A percentile compares a stretch with the other conserved stretches of the same genome.
Conservation (phyloP, 768 basidiomycete genomes). For the Agrocybe pediades region DNA sequence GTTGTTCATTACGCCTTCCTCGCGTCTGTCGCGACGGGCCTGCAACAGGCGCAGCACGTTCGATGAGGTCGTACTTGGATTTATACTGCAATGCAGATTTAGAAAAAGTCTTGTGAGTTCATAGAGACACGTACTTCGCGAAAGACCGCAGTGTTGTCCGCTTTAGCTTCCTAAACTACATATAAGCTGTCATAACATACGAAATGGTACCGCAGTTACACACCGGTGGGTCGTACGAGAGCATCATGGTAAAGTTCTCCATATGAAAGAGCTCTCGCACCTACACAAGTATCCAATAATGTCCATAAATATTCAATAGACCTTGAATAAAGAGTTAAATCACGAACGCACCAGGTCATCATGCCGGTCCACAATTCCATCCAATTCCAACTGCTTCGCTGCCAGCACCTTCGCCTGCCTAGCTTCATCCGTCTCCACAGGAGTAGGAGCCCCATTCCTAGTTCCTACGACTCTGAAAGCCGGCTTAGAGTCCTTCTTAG, state of each 20-base stretch:
- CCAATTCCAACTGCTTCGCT: slow-evolving; percentile 61
- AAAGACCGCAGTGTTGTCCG: slow-evolving; percentile 73
- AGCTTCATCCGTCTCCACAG: slow-evolving; percentile 27
- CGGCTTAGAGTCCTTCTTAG: slow-evolving; percentile 14
- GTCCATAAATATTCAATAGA: slow-evolving; percentile 2
- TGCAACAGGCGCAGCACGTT: slow-evolving; percentile 40
- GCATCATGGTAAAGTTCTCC: slow-evolving; percentile 75
- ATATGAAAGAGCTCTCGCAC: slow-evolving; percentile 90
- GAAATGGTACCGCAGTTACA: slow-evolving; percentile 19
- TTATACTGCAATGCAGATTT: slow-evolving; percentile 50
- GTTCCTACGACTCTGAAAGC: background rate
- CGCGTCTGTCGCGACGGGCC: slow-evolving; percentile 63
- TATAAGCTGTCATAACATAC: slow-evolving; percentile 8
- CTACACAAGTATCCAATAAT: slow-evolving; percentile 33
- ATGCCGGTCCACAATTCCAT: slow-evolving; percentile 62
- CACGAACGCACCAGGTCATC: slow-evolving; percentile 67
- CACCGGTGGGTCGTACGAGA: slow-evolving; percentile 78
- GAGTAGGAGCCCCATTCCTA: background rate
- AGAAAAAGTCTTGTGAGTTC: no score
- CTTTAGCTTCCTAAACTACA: slow-evolving; percentile 60
- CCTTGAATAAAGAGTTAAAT: slow-evolving; percentile 6
- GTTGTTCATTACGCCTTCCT: slow-evolving; percentile 55
- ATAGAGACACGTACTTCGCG: slow-evolving; percentile 55
- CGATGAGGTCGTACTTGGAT: slow-evolving; percentile 60
- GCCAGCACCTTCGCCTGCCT: slow-evolving; percentile 51